Conservation (phyloP, 1,284 basidiomycete species). For the Pseudozyma sp. region DNA sequence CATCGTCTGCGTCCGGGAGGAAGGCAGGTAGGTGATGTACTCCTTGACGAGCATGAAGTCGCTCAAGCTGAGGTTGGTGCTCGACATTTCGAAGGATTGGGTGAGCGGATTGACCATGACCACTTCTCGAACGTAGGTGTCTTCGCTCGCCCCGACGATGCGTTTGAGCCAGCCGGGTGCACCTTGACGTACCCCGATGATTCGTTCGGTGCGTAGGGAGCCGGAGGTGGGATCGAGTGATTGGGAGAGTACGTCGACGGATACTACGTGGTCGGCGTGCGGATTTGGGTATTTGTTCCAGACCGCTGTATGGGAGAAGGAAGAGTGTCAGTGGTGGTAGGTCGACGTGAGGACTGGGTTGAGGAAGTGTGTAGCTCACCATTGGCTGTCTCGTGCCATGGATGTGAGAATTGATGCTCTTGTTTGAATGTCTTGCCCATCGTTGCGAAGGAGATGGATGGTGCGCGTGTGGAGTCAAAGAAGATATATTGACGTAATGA, state of each 20-base stretch:
- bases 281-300: constrained; percentile 96
- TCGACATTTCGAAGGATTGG: constrained; percentile 48
- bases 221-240: constrained; percentile 84
- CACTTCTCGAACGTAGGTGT: constrained; percentile 92
- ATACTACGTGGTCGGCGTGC: constrained; percentile 88
- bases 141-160: constrained; percentile 88
- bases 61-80: constrained; percentile 78
- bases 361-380: constrained; percentile 16
- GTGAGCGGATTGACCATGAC: constrained; percentile 74
- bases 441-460: neutral
- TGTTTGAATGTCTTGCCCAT: constrained; percentile 40
- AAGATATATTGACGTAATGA: too few relatives aligned
- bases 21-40: constrained; percentile 84
- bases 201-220: constrained; percentile 85
- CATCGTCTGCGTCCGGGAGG: constrained; percentile 71
- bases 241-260: constrained; percentile 87
- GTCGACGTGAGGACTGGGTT: neutral
- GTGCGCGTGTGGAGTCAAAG: too few relatives aligned
- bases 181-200: constrained; percentile 86
- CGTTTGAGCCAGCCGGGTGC: constrained; percentile 84
- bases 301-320: constrained; percentile 73
- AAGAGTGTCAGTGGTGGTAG: neutral
- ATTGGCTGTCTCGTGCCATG: constrained; percentile 40
- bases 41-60: constrained; percentile 90
- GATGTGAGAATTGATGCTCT: constrained; percentile 34